Percentiles rank a stretch among this genome's conserved stretches.
phyloP scores from a whole-genome alignment of 169 alveolate species.

The Cryptosporidium viatorum region DNA sequence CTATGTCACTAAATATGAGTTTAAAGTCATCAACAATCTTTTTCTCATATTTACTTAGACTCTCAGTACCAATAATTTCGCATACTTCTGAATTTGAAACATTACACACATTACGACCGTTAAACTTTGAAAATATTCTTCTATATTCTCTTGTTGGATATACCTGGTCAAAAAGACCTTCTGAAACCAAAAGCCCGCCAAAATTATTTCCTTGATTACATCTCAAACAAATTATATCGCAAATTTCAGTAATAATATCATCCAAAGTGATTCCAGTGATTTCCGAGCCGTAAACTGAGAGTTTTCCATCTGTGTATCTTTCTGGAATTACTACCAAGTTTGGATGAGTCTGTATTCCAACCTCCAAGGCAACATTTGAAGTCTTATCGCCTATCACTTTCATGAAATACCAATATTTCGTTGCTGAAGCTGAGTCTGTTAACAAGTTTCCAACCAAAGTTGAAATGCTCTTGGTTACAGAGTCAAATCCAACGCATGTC shows the following conservation, averaged over 20 bases:
- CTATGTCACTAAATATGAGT: slow-evolving; percentile 22
- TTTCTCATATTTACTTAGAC: slow-evolving; percentile 20
- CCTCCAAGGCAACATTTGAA: slow-evolving; percentile 86
- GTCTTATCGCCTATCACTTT: slow-evolving; percentile 90
- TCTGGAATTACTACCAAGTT: slow-evolving; percentile 86
- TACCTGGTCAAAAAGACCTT: slow-evolving; percentile 94
- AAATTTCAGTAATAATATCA: slow-evolving; percentile 93
- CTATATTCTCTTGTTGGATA: slow-evolving; percentile 92
- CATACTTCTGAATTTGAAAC: not conserved
- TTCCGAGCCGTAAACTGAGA: slow-evolving; percentile 83
- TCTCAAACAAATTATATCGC: slow-evolving; percentile 94
- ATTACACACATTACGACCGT: not conserved
- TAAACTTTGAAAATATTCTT: slow-evolving; percentile 82
- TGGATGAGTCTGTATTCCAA: slow-evolving; percentile 88
- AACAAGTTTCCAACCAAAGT: slow-evolving; percentile 88
- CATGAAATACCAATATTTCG: slow-evolving; percentile 89
- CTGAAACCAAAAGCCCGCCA: slow-evolving; percentile 97
- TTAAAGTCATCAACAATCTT: slow-evolving; percentile 41
- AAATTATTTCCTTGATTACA: slow-evolving; percentile 92
- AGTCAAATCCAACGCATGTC: slow-evolving; percentile 87
- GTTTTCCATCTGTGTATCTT: slow-evolving; percentile 66
- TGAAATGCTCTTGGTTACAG: slow-evolving; percentile 86
- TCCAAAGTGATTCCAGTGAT: slow-evolving; percentile 91
- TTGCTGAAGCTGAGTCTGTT: slow-evolving; percentile 90
- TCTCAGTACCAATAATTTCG: not conserved